Evolutionary conservation across 2,329 filamentous ascomycete species (phyloP).

Genomic region (Nigrospora osmanthi): DNA sequence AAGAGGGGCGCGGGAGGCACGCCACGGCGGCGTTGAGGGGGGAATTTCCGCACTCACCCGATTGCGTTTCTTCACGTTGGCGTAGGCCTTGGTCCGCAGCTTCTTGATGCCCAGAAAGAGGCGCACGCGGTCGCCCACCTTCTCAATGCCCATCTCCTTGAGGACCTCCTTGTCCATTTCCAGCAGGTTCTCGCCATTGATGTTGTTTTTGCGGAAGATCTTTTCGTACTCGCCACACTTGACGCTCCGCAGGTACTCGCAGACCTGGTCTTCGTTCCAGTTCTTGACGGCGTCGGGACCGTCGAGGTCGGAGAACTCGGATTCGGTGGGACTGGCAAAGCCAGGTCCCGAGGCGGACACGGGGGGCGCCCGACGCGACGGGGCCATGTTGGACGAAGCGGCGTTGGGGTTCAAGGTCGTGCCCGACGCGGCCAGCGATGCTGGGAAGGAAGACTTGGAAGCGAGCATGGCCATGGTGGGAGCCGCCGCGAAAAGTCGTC

Average conservation of each 20-base stretch:
- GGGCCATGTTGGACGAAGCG: constrained; percentile 39
- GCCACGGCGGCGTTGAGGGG: no score
- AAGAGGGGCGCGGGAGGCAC: no score
- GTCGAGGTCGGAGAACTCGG: constrained; percentile 82
- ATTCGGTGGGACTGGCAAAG: constrained; percentile 81
- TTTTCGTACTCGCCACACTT: constrained; percentile 92
- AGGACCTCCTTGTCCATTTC: constrained; percentile 96
- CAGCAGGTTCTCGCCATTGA: constrained; percentile 92
- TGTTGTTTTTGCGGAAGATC: constrained; percentile 84
- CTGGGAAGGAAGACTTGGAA: constrained; percentile 63
- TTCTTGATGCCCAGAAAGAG: constrained; percentile 83
- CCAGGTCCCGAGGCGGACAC: constrained; percentile 42
- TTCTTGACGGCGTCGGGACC: constrained; percentile 67
- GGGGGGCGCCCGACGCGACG: constrained; percentile 43
- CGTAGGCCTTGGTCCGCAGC: constrained; percentile 66
- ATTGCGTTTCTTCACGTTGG: constrained; percentile 76
- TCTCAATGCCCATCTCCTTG: constrained; percentile 97
- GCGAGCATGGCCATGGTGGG: constrained; percentile 67
- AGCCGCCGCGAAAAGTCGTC: no score
- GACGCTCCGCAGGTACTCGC: constrained; percentile 83
- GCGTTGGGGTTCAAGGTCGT: constrained; percentile 36
- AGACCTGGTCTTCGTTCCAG: constrained; percentile 89
- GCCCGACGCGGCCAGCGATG: constrained; percentile 40
- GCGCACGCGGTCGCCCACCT: constrained; percentile 91
- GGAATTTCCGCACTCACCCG: constrained; percentile 49